Percentiles rank a stretch among this genome's conserved stretches.
phyloP scores from a whole-genome alignment of 306 rosid species.

The Trifolium pratense region DNA sequence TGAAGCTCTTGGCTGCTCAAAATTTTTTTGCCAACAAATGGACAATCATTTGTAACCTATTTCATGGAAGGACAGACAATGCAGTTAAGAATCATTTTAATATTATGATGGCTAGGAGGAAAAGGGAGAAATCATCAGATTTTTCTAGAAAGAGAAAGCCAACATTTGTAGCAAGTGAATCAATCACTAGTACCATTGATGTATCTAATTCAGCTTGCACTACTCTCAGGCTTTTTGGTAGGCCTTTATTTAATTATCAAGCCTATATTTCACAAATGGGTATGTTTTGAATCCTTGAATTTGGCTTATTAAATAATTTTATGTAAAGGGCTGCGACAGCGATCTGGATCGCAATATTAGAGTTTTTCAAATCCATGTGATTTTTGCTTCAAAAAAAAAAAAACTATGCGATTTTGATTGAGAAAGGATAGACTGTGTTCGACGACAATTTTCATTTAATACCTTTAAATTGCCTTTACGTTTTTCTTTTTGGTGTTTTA shows the following conservation, averaged over 20 bases:
- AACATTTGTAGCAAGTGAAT: slow-evolving; percentile 40
- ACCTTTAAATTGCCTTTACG: not conserved
- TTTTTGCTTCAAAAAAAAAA: too few species aligned
- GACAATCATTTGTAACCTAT: slow-evolving; percentile 72
- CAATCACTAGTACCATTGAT: slow-evolving; percentile 58
- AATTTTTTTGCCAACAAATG: slow-evolving; percentile 74
- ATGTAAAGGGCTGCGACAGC: not conserved
- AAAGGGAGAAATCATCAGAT: too few species aligned
- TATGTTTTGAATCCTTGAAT: slow-evolving; percentile 19
- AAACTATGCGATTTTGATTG: not conserved
- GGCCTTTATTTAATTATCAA: slow-evolving; percentile 25
- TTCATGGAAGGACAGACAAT: slow-evolving; percentile 87
- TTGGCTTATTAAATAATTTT: not conserved
- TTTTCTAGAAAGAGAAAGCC: slow-evolving; percentile 57
- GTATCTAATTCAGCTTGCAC: slow-evolving; percentile 73
- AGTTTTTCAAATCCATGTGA: too few species aligned
- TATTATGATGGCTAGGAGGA: slow-evolving; percentile 75
- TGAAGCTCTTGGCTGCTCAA: slow-evolving; percentile 61
- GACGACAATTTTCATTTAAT: not conserved
- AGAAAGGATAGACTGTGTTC: too few species aligned
- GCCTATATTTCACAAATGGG: slow-evolving; percentile 45
- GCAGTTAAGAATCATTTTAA: slow-evolving; percentile 89
- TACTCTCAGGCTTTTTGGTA: slow-evolving; percentile 49
- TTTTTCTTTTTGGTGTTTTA: too few species aligned
- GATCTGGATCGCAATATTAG: not conserved